Evolutionary conservation across 2,329 filamentous ascomycete species (phyloP), one percentile per base, ranked within the genome.

Genomic region (Zymoseptoria brevis): DNA sequence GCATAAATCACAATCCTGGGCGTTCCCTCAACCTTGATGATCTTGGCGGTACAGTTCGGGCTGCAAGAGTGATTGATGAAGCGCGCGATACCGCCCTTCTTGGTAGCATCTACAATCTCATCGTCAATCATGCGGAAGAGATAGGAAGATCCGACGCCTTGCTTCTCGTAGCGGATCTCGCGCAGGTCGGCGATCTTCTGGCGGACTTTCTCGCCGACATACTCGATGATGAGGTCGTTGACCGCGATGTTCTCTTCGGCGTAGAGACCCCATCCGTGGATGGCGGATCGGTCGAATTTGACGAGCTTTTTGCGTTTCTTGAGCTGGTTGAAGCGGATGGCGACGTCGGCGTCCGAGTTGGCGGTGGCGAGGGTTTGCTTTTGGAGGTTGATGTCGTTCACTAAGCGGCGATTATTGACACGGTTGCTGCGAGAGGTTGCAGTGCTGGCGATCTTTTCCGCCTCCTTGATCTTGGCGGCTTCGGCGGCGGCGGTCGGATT

Each of bases 261-360:
- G 72, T 99, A 99, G 26, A 99, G 78, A 26, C 94, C 94, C 94
- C 94, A 99, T 70, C 96, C 97, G 76, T 99, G 94, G 68, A 99
- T 99, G 52, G 94, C 94, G 56, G 94, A 99, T 51, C 94, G 85
- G 59, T 93, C 94, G 75, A 99, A 99, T 73, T 95, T 94, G 73
- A 99, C 94, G 1, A 93, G 92, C 80, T 99, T 99, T 85, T 97
- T 99, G 62, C 94, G 89, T 78, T 97, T 99, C 82, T 97, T 96
- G 60, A 99, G 86, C 78, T 97, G 94, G 75, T 99, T 99, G 82
- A 99, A 99, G 60, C 93, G 89, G 69, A 99, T 84, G 29, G 94
- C 90, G 69, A 96, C 93, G 57, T 91, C 90, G 66, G 96, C 92
- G 41, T 80, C 77, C 63, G 85, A 84, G 56, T 87, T 88, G 19